Conservation (phyloP, 1,284 basidiomycete genomes). For the Ganoderma leucocontextum region DNA sequence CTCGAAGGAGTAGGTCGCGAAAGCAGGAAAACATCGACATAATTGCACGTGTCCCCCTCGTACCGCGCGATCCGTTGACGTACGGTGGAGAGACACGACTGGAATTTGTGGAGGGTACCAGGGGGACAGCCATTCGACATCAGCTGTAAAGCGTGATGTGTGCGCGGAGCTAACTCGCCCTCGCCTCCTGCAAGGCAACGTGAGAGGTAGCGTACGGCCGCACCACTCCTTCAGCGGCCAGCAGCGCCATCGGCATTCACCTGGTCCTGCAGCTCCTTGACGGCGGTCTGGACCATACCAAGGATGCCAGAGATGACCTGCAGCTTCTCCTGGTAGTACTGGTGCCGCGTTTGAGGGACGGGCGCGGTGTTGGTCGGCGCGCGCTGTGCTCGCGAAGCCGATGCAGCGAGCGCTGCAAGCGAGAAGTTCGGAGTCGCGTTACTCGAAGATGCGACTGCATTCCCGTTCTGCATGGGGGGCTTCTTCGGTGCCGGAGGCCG, state of each 20-base stretch:
- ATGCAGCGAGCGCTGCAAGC: conserved; percentile 31
- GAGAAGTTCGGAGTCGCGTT: conserved; percentile 20
- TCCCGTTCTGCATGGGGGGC: conserved; percentile 30
- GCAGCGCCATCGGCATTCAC: conserved; percentile 25
- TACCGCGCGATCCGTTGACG: background rate
- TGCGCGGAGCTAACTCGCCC: background rate
- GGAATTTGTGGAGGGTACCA: conserved; percentile 2
- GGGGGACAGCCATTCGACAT: background rate
- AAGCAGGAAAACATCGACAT: conserved; percentile 35
- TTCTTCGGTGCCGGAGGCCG: conserved; percentile 26
- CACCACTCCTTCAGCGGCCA: conserved; percentile 19
- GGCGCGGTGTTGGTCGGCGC: conserved; percentile 23
- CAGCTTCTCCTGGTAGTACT: conserved; percentile 32
- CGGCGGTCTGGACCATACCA: conserved; percentile 33
- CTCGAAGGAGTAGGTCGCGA: conserved; percentile 24
- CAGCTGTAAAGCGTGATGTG: conserved; percentile 2
- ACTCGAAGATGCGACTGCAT: conserved; percentile 22
- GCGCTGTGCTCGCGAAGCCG: conserved; percentile 30
- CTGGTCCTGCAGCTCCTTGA: conserved; percentile 34
- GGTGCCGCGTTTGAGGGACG: conserved; percentile 19
- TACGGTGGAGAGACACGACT: conserved; percentile 1
- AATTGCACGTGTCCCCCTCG: conserved; percentile 22
- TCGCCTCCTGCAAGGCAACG: background rate
- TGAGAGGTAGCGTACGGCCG: background rate
- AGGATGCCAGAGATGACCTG: conserved; percentile 33